Conservation (phyloP, 2,329 filamentous ascomycete genomes). For the Monosporascus sp. region DNA sequence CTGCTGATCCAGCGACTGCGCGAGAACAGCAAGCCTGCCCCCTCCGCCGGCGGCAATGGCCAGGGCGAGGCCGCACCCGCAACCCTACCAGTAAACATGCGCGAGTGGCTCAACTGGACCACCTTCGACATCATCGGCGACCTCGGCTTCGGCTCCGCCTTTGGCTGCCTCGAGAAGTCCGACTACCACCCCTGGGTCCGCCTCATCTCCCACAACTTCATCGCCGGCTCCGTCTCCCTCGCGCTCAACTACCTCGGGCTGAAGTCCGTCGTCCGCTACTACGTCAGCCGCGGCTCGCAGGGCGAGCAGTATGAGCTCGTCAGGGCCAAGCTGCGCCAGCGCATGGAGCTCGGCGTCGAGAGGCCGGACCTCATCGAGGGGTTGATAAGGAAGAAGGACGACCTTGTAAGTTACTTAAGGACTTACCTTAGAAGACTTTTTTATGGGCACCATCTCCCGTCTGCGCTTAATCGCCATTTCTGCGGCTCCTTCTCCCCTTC, state of each 20-base stretch:
- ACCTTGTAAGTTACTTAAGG: slow-evolving; percentile 5
- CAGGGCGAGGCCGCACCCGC: too few species aligned
- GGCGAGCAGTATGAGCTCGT: slow-evolving; percentile 16
- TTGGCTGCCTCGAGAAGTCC: slow-evolving; percentile 29
- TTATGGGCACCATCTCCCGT: not conserved
- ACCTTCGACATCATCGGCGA: slow-evolving; percentile 41
- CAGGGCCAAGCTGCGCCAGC: slow-evolving; percentile 18
- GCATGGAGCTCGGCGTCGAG: slow-evolving; percentile 22
- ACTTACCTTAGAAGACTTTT: too few species aligned
- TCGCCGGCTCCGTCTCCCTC: slow-evolving; percentile 12
- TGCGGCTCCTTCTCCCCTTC: not conserved
- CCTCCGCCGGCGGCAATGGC: not conserved
- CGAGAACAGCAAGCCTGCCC: slow-evolving; percentile 15
- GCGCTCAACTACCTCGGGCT: slow-evolving; percentile 13
- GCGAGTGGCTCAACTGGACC: slow-evolving; percentile 33
- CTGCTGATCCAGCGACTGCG: slow-evolving; percentile 26
- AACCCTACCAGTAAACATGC: slow-evolving; percentile 22
- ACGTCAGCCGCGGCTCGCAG: slow-evolving; percentile 5
- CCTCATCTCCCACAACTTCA: slow-evolving; percentile 23
- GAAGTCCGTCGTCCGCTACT: slow-evolving; percentile 7
- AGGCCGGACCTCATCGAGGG: slow-evolving; percentile 28
- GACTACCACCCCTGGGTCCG: slow-evolving; percentile 29
- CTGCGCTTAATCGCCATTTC: not conserved
- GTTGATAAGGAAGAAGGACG: slow-evolving; percentile 23
- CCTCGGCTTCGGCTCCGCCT: slow-evolving; percentile 39